phyloP scores from a whole-genome alignment of 768 basidiomycete species.

The Gymnopilus dilepis region DNA sequence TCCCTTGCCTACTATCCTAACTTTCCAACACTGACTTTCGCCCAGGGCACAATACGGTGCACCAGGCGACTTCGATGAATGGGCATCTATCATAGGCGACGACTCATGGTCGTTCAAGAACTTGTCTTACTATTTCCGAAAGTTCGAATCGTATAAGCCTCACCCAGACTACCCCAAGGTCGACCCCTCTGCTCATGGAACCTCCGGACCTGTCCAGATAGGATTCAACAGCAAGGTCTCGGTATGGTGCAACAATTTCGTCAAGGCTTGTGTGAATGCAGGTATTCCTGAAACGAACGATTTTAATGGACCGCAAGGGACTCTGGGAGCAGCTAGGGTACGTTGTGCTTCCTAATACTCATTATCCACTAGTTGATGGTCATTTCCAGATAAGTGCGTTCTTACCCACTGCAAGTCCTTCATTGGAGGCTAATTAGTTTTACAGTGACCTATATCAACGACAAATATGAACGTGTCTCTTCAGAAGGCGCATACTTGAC shows the following conservation, averaged over 20 bases:
- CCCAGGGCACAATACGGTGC: conserved; percentile 67
- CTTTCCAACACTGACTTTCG: background rate
- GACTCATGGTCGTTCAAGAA: conserved; percentile 67
- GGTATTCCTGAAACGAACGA: conserved; percentile 69
- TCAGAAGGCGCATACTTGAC: conserved; percentile 74
- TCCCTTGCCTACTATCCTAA: background rate
- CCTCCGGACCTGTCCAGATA: conserved; percentile 59
- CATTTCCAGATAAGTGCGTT: conserved; percentile 13
- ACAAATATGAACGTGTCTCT: conserved; percentile 58
- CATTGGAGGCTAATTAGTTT: background rate
- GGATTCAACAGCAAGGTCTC: conserved; percentile 61
- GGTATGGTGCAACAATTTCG: conserved; percentile 51
- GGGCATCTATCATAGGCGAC: conserved; percentile 59
- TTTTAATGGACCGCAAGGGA: conserved; percentile 62
- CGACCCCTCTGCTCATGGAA: conserved; percentile 52
- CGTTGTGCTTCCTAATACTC: conserved; percentile 19
- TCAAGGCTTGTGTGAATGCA: conserved; percentile 55
- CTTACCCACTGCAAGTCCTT: background rate
- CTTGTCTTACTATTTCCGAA: conserved; percentile 65
- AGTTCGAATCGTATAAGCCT: conserved; percentile 66
- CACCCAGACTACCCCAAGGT: conserved; percentile 57
- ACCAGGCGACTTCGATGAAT: conserved; percentile 75
- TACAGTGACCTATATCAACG: conserved; percentile 71
- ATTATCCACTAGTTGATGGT: background rate
- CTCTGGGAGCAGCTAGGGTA: conserved; percentile 67